Evolutionary conservation across 2,329 filamentous ascomycete species (phyloP).

Genomic region (Hymenoscyphus fraxineus): DNA sequence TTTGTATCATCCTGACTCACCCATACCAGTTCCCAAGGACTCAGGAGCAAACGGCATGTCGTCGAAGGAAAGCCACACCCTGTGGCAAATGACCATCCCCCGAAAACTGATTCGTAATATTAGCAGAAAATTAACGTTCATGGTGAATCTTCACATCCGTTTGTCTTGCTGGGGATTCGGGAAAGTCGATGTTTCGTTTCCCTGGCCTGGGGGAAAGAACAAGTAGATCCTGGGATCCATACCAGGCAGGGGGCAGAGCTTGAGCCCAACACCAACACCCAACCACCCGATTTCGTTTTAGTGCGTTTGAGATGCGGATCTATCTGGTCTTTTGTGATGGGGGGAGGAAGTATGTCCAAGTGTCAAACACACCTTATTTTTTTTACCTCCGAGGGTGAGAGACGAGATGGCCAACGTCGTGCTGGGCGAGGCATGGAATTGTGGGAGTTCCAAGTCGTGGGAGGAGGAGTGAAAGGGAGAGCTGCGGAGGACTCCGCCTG

Average conservation of each 20-base stretch:
- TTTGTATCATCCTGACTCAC: conserved; percentile 14
- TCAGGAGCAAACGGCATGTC: neutral
- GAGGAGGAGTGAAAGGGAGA: neutral
- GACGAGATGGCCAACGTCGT: neutral
- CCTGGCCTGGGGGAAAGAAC: too few species aligned
- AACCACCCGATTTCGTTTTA: neutral
- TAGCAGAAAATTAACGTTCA: too few species aligned
- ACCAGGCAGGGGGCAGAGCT: too few species aligned
- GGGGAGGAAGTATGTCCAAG: neutral
- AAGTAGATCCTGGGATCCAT: too few species aligned
- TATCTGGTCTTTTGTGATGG: neutral
- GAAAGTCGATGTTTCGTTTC: too few species aligned
- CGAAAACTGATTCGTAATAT: too few species aligned
- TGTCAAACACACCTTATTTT: neutral
- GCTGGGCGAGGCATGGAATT: neutral
- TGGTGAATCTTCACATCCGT: too few species aligned
- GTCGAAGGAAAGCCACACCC: neutral
- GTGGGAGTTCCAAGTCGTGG: neutral
- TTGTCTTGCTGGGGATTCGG: too few species aligned
- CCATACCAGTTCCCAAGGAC: too few species aligned
- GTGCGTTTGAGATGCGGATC: conserved; percentile 6
- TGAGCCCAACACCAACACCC: neutral
- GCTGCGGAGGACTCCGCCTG: neutral
- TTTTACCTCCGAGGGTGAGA: neutral
- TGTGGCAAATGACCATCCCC: neutral